Conservation (phyloP, 345 rosid species). For the Sisymbrium altissimum region DNA sequence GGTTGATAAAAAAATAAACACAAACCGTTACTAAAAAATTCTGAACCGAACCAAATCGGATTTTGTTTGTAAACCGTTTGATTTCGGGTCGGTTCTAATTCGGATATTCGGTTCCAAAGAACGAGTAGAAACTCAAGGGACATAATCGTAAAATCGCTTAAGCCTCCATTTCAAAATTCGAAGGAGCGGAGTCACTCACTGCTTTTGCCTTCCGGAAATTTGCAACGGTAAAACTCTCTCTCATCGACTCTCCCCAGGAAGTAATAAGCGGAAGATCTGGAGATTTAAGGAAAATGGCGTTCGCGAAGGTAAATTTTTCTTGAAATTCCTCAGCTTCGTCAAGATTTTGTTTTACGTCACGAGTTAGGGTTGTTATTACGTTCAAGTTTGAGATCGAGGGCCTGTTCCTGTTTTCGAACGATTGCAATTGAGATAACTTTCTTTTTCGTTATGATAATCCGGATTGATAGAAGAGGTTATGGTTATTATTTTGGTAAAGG, state of each 20-base stretch:
- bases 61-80: not conserved
- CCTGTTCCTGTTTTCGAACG: not conserved
- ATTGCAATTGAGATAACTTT: not conserved
- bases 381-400: not conserved
- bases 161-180: slow-evolving; percentile 11
- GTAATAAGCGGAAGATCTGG: slow-evolving; percentile 15
- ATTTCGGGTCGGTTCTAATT: too few species aligned
- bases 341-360: not conserved
- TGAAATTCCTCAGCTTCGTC: not conserved
- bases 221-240: slow-evolving; percentile 22
- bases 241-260: slow-evolving; percentile 7
- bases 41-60: not conserved
- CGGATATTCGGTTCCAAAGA: too few species aligned
- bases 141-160: not conserved
- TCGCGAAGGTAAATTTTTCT: slow-evolving; percentile 15
- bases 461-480: not conserved
- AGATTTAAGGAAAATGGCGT: slow-evolving; percentile 24
- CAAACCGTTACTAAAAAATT: not conserved
- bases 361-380: not conserved
- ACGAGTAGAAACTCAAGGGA: not conserved
- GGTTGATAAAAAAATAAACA: not conserved
- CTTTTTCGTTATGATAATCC: not conserved
- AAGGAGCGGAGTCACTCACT: slow-evolving; percentile 13
- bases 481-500: not conserved
- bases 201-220: not conserved